These are phyloP conservation scores for Colletotrichum shisoi DNA, from an alignment of 2,329 filamentous ascomycete genomes.

Conservation along the genomic window DNA sequence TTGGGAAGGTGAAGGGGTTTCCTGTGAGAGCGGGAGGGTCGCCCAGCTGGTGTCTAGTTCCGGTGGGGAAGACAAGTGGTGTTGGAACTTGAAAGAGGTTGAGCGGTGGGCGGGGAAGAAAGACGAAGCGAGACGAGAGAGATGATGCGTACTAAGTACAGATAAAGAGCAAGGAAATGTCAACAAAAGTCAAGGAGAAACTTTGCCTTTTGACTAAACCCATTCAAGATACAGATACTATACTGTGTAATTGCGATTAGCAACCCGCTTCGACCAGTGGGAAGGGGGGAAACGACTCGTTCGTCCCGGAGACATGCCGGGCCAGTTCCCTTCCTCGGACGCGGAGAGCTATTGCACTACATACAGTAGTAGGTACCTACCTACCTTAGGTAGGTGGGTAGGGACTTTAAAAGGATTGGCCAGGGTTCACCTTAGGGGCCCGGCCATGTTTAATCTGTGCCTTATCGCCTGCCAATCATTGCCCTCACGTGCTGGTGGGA, in stretches of 20 bases:
- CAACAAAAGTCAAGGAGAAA: slow-evolving; percentile 2
- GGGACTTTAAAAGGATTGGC: not conserved
- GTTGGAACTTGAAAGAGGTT: not conserved
- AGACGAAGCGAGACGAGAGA: not conserved
- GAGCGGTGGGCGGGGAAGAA: not conserved
- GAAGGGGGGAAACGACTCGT: not conserved
- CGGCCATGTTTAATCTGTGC: slow-evolving; percentile 17
- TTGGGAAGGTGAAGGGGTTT: slow-evolving; percentile 36
- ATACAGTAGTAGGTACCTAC: not conserved
- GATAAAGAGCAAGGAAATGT: slow-evolving; percentile 7
- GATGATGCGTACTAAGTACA: not conserved
- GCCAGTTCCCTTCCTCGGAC: slow-evolving; percentile 16
- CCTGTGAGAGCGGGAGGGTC: slow-evolving; percentile 27
- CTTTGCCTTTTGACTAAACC: not conserved
- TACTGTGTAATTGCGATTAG: slow-evolving; percentile 2
- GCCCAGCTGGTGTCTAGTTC: slow-evolving; percentile 31
- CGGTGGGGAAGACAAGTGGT: slow-evolving; percentile 19
- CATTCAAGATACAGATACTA: slow-evolving; percentile 3
- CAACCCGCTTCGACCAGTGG: slow-evolving; percentile 9
- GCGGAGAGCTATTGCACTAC: slow-evolving; percentile 15
- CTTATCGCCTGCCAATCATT: slow-evolving; percentile 39
- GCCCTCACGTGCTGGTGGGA: slow-evolving; percentile 32
- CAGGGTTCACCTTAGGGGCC: slow-evolving; percentile 16
- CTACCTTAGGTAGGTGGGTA: too few species aligned
- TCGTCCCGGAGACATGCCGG: slow-evolving; percentile 9